phyloP scores from a whole-genome alignment of 2,329 filamentous ascomycete genomes.

The Fusarium pseudograminearum region DNA sequence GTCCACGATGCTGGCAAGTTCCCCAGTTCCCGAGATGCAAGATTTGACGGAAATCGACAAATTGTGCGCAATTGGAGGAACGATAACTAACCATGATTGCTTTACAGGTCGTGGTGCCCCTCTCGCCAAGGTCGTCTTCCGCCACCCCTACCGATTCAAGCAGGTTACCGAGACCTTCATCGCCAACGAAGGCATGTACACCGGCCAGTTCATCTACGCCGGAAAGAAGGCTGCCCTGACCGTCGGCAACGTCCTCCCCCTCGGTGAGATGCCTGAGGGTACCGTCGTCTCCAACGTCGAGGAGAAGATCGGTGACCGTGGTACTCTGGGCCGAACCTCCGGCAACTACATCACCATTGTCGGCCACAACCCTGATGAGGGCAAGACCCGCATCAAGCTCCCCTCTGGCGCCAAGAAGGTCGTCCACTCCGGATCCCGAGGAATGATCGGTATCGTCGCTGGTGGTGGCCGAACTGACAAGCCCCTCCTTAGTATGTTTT shows the following conservation, averaged over 20 bases:
- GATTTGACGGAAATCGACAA: conserved; percentile 30
- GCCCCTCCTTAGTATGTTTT: conserved; percentile 86
- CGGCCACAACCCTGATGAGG: conserved; percentile 97
- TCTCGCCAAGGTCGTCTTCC: conserved; percentile 96
- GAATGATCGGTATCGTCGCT: conserved; percentile 99
- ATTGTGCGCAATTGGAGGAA: conserved; percentile 28
- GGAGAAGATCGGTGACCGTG: conserved; percentile 98
- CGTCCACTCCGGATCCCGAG: conserved; percentile 88
- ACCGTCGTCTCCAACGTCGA: conserved; percentile 99
- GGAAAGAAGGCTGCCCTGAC: conserved; percentile 98
- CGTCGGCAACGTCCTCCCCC: conserved; percentile 96
- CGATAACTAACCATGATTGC: conserved; percentile 46
- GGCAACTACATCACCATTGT: conserved; percentile 99
- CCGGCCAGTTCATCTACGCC: conserved; percentile 99
- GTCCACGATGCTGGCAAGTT: conserved; percentile 90
- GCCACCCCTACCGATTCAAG: conserved; percentile 98
- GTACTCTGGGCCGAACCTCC: conserved; percentile 94
- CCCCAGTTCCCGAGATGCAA: conserved; percentile 32
- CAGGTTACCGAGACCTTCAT: conserved; percentile 99
- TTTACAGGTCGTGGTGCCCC: conserved; percentile 83
- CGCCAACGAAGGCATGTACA: conserved; percentile 99
- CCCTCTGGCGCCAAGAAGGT: conserved; percentile 99
- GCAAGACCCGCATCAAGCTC: conserved; percentile 99
- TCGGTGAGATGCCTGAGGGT: conserved; percentile 96
- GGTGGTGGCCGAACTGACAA: conserved; percentile 99